Conservation (phyloP, 2,329 filamentous ascomycete species). For the Penicillium sp. region DNA sequence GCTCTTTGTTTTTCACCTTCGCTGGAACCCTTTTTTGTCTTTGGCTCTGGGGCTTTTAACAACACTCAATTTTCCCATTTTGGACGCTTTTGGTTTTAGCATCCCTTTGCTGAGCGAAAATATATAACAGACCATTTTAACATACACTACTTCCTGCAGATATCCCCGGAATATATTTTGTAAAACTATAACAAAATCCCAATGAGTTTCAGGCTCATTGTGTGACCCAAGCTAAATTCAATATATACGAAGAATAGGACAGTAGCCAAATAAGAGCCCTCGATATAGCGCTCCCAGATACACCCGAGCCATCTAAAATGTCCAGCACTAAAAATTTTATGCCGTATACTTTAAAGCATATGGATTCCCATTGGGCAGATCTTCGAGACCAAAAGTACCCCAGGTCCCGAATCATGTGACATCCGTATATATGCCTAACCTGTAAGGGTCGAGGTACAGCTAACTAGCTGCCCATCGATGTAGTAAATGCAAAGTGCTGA, state of each 20-base stretch:
- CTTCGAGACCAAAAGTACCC: background rate
- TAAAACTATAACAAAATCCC: background rate
- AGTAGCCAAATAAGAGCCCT: background rate
- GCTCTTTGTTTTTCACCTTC: background rate
- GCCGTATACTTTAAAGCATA: background rate
- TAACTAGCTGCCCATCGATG: background rate
- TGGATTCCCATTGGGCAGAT: conserved; percentile 1
- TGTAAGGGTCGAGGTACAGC: conserved; percentile 19
- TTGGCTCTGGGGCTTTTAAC: too few relatives aligned
- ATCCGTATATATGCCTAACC: conserved; percentile 13
- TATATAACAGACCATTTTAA: background rate
- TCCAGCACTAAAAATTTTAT: conserved; percentile 1
- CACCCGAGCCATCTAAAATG: conserved; percentile 1
- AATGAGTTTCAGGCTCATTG: background rate
- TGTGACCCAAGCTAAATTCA: background rate
- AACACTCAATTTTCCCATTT: background rate
- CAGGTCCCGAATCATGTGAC: conserved; percentile 2
- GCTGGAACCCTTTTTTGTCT: background rate
- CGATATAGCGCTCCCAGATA: too few relatives aligned
- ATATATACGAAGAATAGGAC: too few relatives aligned
- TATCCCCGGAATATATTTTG: background rate
- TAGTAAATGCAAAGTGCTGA: background rate
- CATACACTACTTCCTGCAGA: background rate
- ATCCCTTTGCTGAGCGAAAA: background rate
- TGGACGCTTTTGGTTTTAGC: background rate